Evolutionary conservation across 352 stramenopile species (phyloP), one percentile per base, ranked within the genome.

Genomic region (Globisporangium uncinulatum): DNA sequence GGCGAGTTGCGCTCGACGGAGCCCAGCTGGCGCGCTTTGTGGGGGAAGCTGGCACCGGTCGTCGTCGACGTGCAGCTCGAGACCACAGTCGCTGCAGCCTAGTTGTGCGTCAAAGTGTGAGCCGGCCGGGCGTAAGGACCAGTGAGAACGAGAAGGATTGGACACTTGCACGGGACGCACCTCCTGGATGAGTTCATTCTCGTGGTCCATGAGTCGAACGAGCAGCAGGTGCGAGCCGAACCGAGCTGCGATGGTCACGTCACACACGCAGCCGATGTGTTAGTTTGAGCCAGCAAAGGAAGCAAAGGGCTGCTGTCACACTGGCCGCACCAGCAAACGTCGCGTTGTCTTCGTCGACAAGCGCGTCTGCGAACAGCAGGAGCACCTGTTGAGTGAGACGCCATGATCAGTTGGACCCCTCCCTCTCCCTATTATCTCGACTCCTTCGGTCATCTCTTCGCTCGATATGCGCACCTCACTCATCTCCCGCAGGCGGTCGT

Each of bases 281-380:
- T 8, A 20, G 29, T 34, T 17, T 4, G 6, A 46, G 9, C 4
- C 11, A n/a, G 17, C 34, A 4, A 20, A 31, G 31, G 15, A 29
- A 36, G 34, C 32, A 31, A 6, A 6, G 17, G 6, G 5, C 9
- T 9, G 6, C 31, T 14, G 2, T 15, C 19, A 50, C 5, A 36
- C 20, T 3, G 4, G 45, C 61, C 74, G 57, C 46, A 91, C 81
- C 81, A 24, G 82, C 70, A 48, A 86, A 90, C 7, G 76, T 89
- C 34, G 82, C 76, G 61, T 94, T 92, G 70, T 94, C 81, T 67
- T 92, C 81, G 64, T 94, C 81, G 13, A 73, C 60, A n/a, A 89
- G 60, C 11, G 70, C 74, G 37, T 77, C 66, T 7, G 84, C 74
- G 9, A 92, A 70, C 11, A 83, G 44, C 51, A 71, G 20, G n/a